These are phyloP conservation scores for Fusarium papillatum DNA, from an alignment of 2,329 filamentous ascomycete genomes.

Conservation along the genomic window DNA sequence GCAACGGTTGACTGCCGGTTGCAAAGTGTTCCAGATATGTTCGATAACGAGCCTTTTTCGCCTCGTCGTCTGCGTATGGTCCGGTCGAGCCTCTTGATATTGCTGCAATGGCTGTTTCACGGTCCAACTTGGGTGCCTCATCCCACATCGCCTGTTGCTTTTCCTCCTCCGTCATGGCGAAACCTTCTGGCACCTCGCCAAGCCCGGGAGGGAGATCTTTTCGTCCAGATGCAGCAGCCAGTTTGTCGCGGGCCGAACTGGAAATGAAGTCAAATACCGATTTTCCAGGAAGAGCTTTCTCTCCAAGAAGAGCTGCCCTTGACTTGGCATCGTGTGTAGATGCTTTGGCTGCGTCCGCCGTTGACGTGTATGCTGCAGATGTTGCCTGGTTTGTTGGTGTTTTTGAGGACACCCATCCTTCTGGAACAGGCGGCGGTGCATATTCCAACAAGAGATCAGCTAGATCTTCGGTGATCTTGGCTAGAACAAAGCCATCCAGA, in stretches of 20 bases:
- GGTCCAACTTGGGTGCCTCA: constrained; percentile 75
- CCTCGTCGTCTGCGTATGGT: constrained; percentile 87
- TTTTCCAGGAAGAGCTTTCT: constrained; percentile 84
- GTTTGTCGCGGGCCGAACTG: constrained; percentile 79
- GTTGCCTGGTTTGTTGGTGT: constrained; percentile 28
- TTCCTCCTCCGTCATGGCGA: constrained; percentile 73
- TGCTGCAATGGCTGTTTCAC: constrained; percentile 76
- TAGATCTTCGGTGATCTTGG: constrained; percentile 61
- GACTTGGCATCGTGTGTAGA: constrained; percentile 82
- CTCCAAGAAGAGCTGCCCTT: constrained; percentile 85
- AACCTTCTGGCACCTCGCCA: constrained; percentile 79
- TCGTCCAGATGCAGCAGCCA: constrained; percentile 83
- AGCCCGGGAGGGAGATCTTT: constrained; percentile 82
- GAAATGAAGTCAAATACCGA: constrained; percentile 96
- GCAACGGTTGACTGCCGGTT: constrained; percentile 59
- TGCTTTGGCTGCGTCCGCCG: constrained; percentile 82
- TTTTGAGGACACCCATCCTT: constrained; percentile 80
- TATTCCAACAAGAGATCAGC: constrained; percentile 57
- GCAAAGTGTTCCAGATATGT: constrained; percentile 84
- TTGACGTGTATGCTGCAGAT: constrained; percentile 67
- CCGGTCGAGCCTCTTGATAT: constrained; percentile 73
- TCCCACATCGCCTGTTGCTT: constrained; percentile 69
- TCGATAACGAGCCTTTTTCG: constrained; percentile 85
- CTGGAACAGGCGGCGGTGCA: constrained; percentile 76
- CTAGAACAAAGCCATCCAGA: constrained; percentile 84